These are phyloP conservation scores for Castanea crenata DNA, from an alignment of 306 rosid genomes.

Conservation along the genomic window DNA sequence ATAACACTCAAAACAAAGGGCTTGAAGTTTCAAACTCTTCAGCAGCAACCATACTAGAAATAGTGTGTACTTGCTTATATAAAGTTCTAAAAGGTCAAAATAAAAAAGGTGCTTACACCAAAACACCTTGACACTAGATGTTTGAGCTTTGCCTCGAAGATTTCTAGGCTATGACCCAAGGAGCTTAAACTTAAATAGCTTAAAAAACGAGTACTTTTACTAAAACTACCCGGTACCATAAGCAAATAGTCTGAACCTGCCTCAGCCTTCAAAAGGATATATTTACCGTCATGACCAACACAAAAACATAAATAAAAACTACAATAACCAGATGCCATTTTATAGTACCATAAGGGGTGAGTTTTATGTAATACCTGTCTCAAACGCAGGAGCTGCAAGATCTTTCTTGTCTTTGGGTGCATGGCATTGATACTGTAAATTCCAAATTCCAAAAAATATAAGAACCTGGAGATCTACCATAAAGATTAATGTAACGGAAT, in stretches of 20 bases:
- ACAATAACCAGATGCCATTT: no score
- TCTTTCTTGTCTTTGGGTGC: conserved; percentile 78
- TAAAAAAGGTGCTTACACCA: neutral
- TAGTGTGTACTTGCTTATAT: neutral
- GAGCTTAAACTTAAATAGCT: neutral
- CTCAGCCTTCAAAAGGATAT: no score
- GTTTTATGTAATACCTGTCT: conserved; percentile 56
- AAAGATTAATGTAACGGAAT: neutral
- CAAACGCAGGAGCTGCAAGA: conserved; percentile 78
- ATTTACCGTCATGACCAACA: no score
- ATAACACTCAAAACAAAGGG: no score
- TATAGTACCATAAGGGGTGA: no score
- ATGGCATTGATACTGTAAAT: conserved; percentile 87
- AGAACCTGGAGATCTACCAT: neutral
- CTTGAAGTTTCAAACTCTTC: no score
- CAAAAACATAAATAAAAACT: neutral
- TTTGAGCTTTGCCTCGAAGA: neutral
- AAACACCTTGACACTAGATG: neutral
- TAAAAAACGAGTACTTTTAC: neutral
- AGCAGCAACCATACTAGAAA: neutral
- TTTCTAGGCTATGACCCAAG: neutral
- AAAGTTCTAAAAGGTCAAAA: neutral
- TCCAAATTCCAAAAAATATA: neutral
- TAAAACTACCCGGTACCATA: neutral
- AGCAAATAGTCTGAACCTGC: neutral